Evolutionary conservation across 2,329 filamentous ascomycete species (phyloP), one percentile per base, ranked within the genome.

Genomic region (Exophiala lecanii-corni): DNA sequence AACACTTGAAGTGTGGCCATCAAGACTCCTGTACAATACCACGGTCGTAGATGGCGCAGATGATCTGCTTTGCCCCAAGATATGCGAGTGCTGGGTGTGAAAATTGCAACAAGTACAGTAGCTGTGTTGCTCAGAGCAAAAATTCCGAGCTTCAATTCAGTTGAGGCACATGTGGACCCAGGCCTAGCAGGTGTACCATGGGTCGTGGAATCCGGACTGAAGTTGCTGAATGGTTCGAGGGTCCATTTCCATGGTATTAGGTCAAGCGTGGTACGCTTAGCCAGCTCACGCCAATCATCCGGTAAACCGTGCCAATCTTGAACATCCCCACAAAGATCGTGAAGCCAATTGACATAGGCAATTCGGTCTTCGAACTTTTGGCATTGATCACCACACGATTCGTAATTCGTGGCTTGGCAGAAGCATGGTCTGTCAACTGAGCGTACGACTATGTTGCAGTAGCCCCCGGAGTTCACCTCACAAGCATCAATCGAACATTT

Each of bases 211-310:
- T 39, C 25, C 20, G 17, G 17, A 20, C 18, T 43, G 21, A 44
- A 42, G 17, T 39, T 5, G 17, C 45, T 33, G 17, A 12, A 49
- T 39, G 57, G 41, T 41, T 47, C 56, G 36, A 57, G 17, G n/a
- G 28, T 51, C 60, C 60, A 63, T 47, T 37, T 34, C 59, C 60
- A 62, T 45, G 61, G 60, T 38, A 62, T 58, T 54, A 61, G 54
- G 5, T 63, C 61, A 31, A 45, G 32, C 10, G 43, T 7, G 15
- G 47, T 57, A 37, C 51, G 55, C 25, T 34, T 46, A 31, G 56
- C 48, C 36, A 63, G 35, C 19, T 51, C 43, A 34, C 41, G 55
- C 60, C 58, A 62, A 43, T 58, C 23, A 36, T 60, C 36, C 37
- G 60, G 61, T 16, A 62, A 41, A 34, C 59, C 60, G 20, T 59